A percentile compares a stretch with the other conserved stretches of the same genome.
Conservation (phyloP, 2,329 filamentous ascomycete genomes). For the Rhinocladiella similis region DNA sequence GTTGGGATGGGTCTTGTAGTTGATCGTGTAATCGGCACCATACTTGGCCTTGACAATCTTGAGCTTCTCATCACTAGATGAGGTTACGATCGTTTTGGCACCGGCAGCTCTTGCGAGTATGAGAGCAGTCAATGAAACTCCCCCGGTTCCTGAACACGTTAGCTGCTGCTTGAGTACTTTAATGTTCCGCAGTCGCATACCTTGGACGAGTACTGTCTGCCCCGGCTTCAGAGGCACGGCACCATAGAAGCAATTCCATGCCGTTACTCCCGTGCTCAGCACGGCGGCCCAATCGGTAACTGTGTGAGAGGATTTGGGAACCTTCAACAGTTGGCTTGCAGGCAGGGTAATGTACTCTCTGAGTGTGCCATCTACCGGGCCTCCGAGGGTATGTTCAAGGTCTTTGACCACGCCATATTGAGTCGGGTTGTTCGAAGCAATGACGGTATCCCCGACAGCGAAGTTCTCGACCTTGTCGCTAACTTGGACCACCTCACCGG, state of each 20-base stretch:
- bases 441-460: slow-evolving; percentile 38
- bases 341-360: slow-evolving; percentile 46
- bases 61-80: slow-evolving; percentile 53
- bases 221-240: slow-evolving; percentile 42
- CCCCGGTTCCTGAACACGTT: slow-evolving; percentile 44
- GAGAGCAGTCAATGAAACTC: slow-evolving; percentile 47
- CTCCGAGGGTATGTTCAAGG: slow-evolving; percentile 30
- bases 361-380: slow-evolving; percentile 41
- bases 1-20: slow-evolving; percentile 48
- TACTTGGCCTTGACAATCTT: slow-evolving; percentile 35
- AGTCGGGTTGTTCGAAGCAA: slow-evolving; percentile 40
- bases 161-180: neutral
- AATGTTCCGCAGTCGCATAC: slow-evolving; percentile 10
- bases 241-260: slow-evolving; percentile 51
- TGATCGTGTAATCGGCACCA: slow-evolving; percentile 50
- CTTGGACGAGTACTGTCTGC: slow-evolving; percentile 40
- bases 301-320: slow-evolving; percentile 39
- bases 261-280: slow-evolving; percentile 48
- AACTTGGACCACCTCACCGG: slow-evolving; percentile 40
- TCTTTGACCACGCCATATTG: slow-evolving; percentile 38
- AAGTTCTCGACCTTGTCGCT: slow-evolving; percentile 36
- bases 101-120: slow-evolving; percentile 50
- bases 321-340: slow-evolving; percentile 40
- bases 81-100: slow-evolving; percentile 50
- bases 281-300: slow-evolving; percentile 41